Conservation (phyloP, 768 basidiomycete species). For the Mycena capillaripes region DNA sequence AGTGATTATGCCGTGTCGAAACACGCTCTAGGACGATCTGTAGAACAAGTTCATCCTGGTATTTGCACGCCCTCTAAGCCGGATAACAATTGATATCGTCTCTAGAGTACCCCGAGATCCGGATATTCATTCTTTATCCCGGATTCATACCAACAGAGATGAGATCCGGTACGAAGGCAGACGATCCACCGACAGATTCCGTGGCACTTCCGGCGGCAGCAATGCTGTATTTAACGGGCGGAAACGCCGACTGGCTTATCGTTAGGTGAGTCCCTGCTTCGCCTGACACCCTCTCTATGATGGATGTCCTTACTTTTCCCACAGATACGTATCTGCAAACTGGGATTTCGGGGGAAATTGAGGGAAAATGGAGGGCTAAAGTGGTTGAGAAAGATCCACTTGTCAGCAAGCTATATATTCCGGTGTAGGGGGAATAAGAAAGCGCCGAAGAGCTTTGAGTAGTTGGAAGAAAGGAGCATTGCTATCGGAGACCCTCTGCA, state of each 20-base stretch:
- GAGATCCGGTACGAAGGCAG: not conserved
- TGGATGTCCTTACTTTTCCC: not conserved
- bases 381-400: not conserved
- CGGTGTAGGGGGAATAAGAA: too few species aligned
- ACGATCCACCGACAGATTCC: not conserved
- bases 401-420: not conserved
- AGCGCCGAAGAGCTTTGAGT: too few species aligned
- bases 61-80: not conserved
- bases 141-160: not conserved
- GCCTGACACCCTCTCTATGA: not conserved
- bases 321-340: constrained; percentile 5
- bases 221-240: not conserved
- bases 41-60: constrained; percentile 6
- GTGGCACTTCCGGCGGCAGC: constrained; percentile 5
- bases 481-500: too few species aligned
- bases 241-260: not conserved
- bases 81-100: not conserved
- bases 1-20: not conserved
- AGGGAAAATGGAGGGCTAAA: not conserved
- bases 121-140: not conserved
- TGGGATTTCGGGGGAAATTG: constrained; percentile 10
- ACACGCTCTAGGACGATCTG: not conserved
- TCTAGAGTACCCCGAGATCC: not conserved
- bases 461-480: too few species aligned
- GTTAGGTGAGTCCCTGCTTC: not conserved